phyloP scores from a whole-genome alignment of 2,329 filamentous ascomycete species.

The Stagonosporopsis rhizophila region DNA sequence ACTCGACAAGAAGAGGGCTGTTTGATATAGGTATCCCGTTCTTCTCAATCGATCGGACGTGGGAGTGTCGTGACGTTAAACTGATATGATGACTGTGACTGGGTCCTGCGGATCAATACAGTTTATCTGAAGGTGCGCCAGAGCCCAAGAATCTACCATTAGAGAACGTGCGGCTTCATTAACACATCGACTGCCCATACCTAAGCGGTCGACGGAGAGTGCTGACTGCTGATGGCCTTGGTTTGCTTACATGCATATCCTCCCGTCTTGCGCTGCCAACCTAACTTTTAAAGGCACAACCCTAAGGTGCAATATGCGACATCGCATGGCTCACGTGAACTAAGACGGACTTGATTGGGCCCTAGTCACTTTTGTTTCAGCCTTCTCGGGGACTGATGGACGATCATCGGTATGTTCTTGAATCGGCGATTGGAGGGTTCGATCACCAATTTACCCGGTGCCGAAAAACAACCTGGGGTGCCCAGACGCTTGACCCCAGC shows the following conservation, averaged over 20 bases:
- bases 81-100: background rate
- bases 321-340: background rate
- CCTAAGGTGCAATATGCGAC: conserved; percentile 22
- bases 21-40: background rate
- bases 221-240: background rate
- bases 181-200: background rate
- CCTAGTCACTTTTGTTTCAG: background rate
- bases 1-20: background rate
- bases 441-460: conserved; percentile 34
- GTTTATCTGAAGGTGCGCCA: background rate
- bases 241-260: conserved; percentile 7
- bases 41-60: background rate
- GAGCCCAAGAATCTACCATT: background rate
- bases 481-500: conserved; percentile 35
- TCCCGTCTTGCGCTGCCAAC: conserved; percentile 1
- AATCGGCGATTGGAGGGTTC: conserved; percentile 30
- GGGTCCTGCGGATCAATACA: background rate
- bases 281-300: conserved; percentile 9
- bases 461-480: conserved; percentile 26
- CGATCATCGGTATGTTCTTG: conserved; percentile 22
- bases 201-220: background rate
- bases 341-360: conserved; percentile 20
- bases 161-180: background rate
- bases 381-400: conserved; percentile 12
- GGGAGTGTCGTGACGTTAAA: background rate